Conservation (phyloP, 768 basidiomycete genomes). For the Leccinum disarticulatum region DNA sequence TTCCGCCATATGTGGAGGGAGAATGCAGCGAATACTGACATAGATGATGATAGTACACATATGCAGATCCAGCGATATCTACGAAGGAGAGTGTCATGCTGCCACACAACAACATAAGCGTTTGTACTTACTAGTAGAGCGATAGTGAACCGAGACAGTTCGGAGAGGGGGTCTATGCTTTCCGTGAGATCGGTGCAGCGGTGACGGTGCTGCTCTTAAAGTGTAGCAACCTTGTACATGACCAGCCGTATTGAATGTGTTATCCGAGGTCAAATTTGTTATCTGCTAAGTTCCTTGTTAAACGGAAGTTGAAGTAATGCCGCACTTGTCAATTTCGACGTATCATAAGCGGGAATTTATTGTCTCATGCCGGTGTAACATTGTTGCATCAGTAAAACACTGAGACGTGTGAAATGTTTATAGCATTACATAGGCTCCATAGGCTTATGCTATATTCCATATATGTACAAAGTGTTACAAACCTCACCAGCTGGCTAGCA, state of each 20-base stretch:
- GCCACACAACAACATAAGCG: neutral
- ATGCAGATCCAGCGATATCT: neutral
- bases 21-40: neutral
- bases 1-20: conserved; percentile 18
- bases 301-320: too few relatives aligned
- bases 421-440: too few relatives aligned
- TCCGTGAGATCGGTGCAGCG: neutral
- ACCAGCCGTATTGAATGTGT: neutral
- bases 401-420: too few relatives aligned
- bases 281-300: too few relatives aligned
- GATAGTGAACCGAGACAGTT: neutral
- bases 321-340: too few relatives aligned
- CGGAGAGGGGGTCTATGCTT: neutral
- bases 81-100: neutral
- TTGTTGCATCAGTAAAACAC: too few relatives aligned
- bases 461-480: too few relatives aligned
- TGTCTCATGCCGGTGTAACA: too few relatives aligned
- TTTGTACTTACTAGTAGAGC: neutral
- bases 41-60: neutral
- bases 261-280: neutral
- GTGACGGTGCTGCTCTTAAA: too few relatives aligned
- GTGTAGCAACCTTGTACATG: neutral
- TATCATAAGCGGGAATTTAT: too few relatives aligned
- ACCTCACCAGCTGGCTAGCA: too few relatives aligned
- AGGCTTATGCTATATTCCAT: too few relatives aligned